phyloP scores from a whole-genome alignment of 176 grass and related monocot species.

The Puya raimondii region DNA sequence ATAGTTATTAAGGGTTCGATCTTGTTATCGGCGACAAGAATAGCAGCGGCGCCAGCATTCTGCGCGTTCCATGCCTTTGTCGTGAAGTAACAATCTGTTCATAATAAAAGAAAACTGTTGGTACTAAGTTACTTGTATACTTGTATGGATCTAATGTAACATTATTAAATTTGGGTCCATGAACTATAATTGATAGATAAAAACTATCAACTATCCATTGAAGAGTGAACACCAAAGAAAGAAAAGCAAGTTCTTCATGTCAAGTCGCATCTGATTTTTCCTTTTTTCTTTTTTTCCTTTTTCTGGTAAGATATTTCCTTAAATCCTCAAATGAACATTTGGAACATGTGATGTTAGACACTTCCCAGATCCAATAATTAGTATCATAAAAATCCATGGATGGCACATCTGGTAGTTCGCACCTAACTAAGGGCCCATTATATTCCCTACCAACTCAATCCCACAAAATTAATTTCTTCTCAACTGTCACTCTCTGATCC shows the following conservation, averaged over 20 bases:
- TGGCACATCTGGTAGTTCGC: no score
- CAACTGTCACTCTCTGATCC: no score
- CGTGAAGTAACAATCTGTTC: conserved; percentile 76
- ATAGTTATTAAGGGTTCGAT: conserved; percentile 83
- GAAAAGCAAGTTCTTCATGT: neutral
- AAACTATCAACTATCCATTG: neutral
- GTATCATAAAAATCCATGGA: no score
- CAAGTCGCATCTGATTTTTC: no score
- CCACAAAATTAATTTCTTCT: no score
- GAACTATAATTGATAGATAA: neutral
- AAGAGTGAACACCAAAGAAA: neutral
- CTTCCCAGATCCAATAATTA: no score
- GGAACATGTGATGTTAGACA: no score
- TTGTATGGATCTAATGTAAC: neutral
- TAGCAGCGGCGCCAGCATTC: conserved; percentile 69
- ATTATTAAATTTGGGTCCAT: neutral
- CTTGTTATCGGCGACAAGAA: conserved; percentile 86
- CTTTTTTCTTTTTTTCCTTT: no score
- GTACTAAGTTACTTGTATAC: neutral
- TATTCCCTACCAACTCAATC: no score
- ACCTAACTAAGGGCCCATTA: no score
- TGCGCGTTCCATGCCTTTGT: conserved; percentile 90
- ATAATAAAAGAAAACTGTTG: neutral
- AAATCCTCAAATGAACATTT: no score
- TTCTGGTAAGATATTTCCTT: no score